Evolutionary conservation across 495 filamentous ascomycete genomes (phyloP).

Genomic region (Penicillium lividum): DNA sequence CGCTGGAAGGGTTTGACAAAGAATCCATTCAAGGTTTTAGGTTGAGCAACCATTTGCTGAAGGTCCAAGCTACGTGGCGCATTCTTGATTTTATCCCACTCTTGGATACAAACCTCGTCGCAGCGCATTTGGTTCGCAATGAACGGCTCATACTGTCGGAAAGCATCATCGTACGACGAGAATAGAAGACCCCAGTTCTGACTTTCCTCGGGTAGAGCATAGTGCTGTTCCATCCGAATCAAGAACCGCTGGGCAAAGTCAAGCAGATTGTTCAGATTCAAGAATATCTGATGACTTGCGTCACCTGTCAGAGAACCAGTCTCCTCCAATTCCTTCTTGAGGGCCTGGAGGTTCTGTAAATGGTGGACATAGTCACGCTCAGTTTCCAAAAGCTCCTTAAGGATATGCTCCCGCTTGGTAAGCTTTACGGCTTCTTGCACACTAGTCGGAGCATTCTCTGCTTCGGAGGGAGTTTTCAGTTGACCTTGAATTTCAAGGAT

Average conservation of each 20-base stretch:
- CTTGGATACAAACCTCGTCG: slow-evolving; percentile 47
- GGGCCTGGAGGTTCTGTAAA: slow-evolving; percentile 86
- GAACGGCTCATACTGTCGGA: slow-evolving; percentile 91
- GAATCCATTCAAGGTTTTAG: slow-evolving; percentile 74
- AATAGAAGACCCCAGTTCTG: slow-evolving; percentile 95
- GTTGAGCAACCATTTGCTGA: slow-evolving; percentile 63
- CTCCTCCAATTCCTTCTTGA: slow-evolving; percentile 87
- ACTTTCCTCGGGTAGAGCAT: slow-evolving; percentile 69
- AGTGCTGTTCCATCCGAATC: slow-evolving; percentile 93
- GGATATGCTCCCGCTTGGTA: slow-evolving; percentile 82
- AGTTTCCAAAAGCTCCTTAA: slow-evolving; percentile 87
- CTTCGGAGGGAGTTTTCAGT: slow-evolving; percentile 56
- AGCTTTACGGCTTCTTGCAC: slow-evolving; percentile 52
- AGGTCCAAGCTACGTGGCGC: slow-evolving; percentile 57
- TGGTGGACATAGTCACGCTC: slow-evolving; percentile 99
- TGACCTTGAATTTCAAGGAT: slow-evolving; percentile 73
- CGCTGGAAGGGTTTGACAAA: slow-evolving; percentile 96
- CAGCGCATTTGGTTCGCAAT: slow-evolving; percentile 82
- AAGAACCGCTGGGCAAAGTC: slow-evolving; percentile 95
- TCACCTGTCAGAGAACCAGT: slow-evolving; percentile 87
- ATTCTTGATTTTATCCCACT: slow-evolving; percentile 56
- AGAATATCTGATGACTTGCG: slow-evolving; percentile 89
- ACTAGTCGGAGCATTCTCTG: slow-evolving; percentile 43
- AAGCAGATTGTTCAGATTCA: slow-evolving; percentile 90
- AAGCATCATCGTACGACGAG: slow-evolving; percentile 72